Percentiles rank a stretch among this genome's conserved stretches.
Conservation (phyloP, 75 land plant species). For the Selaginella tamariscina region DNA sequence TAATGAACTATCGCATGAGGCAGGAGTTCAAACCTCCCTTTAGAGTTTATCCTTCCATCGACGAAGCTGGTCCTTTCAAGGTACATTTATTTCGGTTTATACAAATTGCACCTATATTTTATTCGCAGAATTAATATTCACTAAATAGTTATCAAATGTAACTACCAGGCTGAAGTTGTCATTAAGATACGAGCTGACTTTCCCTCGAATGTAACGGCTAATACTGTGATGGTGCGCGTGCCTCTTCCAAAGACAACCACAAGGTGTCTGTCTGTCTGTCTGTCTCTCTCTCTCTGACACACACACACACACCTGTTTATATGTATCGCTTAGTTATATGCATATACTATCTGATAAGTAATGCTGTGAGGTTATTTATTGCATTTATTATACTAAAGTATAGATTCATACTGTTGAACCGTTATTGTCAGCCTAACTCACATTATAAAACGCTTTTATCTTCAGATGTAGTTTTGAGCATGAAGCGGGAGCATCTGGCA, state of each 20-base stretch:
- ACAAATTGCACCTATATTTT: neutral
- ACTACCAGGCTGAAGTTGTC: constrained; percentile 80
- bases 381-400: too few species aligned
- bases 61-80: constrained; percentile 77
- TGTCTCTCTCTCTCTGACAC: neutral
- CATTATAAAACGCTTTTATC: too few species aligned
- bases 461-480: constrained; percentile 71
- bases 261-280: constrained; percentile 35
- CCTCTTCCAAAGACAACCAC: constrained; percentile 82
- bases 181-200: constrained; percentile 91
- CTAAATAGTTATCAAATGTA: neutral
- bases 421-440: too few species aligned
- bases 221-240: constrained; percentile 60
- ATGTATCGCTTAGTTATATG: too few species aligned
- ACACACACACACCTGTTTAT: too few species aligned
- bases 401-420: too few species aligned
- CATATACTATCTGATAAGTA: too few species aligned
- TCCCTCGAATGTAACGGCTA: constrained; percentile 65
- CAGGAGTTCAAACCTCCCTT: constrained; percentile 97
- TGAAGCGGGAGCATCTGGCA: constrained; percentile 81
- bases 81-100: constrained; percentile 22
- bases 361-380: too few species aligned
- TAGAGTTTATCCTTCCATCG: constrained; percentile 63
- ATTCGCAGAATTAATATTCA: neutral
- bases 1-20: constrained; percentile 94